Evolutionary conservation across 1,284 basidiomycete genomes (phyloP).

Genomic region (Inonotus obliquus): DNA sequence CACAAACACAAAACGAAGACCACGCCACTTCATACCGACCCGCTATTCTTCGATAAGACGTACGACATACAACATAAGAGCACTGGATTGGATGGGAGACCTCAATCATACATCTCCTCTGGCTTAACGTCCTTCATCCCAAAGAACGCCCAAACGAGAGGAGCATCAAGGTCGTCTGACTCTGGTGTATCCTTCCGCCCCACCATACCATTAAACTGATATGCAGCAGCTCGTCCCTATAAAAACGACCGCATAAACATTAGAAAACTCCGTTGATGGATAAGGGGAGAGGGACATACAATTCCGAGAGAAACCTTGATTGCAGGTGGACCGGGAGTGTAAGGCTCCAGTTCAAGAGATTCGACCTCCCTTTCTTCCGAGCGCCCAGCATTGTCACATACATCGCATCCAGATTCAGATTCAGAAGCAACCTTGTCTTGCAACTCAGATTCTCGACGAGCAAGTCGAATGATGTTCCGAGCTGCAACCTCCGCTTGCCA

Average conservation of each 20-base stretch:
- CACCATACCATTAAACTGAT: slow-evolving; percentile 42
- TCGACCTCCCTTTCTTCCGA: slow-evolving; percentile 7
- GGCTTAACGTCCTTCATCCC: slow-evolving; percentile 33
- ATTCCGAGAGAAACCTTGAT: slow-evolving; percentile 72
- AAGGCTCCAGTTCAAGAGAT: slow-evolving; percentile 44
- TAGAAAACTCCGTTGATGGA: not conserved
- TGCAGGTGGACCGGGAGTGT: slow-evolving; percentile 49
- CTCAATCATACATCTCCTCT: slow-evolving; percentile 25
- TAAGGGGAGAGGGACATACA: slow-evolving; percentile 28
- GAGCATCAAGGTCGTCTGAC: slow-evolving; percentile 42
- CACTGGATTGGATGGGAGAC: no score
- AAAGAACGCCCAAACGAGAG: slow-evolving; percentile 41
- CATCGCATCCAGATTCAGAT: no score
- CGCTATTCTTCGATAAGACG: no score
- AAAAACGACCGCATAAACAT: not conserved
- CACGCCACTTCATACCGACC: no score
- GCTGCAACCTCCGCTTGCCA: slow-evolving; percentile 55
- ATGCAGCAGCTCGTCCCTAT: slow-evolving; percentile 37
- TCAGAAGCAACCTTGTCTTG: slow-evolving; percentile 16
- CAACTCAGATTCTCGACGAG: slow-evolving; percentile 33
- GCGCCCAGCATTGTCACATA: slow-evolving; percentile 14
- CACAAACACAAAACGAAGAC: no score
- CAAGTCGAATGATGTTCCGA: slow-evolving; percentile 46
- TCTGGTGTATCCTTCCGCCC: slow-evolving; percentile 38
- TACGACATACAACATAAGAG: no score